Evolutionary conservation across 2,329 filamentous ascomycete genomes (phyloP).

Genomic region (Neonectria sp.): DNA sequence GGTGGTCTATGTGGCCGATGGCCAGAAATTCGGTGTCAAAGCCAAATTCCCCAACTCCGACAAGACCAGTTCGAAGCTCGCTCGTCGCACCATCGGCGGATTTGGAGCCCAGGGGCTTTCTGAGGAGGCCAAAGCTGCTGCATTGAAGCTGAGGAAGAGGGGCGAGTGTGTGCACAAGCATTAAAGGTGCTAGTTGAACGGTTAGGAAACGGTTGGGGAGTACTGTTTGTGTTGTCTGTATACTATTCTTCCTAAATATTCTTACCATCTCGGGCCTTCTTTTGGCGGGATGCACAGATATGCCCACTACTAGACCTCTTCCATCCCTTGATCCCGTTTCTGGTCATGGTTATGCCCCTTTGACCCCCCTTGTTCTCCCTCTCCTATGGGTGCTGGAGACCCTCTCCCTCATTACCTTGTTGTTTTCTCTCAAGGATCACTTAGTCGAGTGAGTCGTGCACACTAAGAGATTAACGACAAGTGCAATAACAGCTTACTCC

Average conservation of each 20-base stretch:
- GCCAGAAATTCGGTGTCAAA: constrained; percentile 40
- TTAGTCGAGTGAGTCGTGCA: neutral
- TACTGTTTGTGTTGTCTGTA: too few species aligned
- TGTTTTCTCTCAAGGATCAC: neutral
- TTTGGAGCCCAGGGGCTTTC: constrained; percentile 35
- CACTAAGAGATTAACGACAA: neutral
- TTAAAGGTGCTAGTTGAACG: neutral
- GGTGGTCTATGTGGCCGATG: constrained; percentile 45
- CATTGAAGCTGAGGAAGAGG: constrained; percentile 37
- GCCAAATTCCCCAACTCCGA: constrained; percentile 46
- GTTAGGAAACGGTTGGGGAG: too few species aligned
- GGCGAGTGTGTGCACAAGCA: constrained; percentile 40
- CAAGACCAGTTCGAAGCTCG: constrained; percentile 28
- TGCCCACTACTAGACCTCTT: too few species aligned
- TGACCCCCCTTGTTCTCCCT: too few species aligned
- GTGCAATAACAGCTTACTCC: neutral
- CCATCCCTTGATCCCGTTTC: too few species aligned
- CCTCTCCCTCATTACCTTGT: neutral
- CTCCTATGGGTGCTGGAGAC: too few species aligned
- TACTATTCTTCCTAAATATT: too few species aligned
- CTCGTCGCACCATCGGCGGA: constrained; percentile 38
- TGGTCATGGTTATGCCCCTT: too few species aligned
- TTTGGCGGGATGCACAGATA: too few species aligned
- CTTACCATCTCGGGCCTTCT: too few species aligned
- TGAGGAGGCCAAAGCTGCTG: constrained; percentile 24